Evolutionary conservation across 352 stramenopile genomes (phyloP).

Genomic region (Globisporangium heterothallicum): DNA sequence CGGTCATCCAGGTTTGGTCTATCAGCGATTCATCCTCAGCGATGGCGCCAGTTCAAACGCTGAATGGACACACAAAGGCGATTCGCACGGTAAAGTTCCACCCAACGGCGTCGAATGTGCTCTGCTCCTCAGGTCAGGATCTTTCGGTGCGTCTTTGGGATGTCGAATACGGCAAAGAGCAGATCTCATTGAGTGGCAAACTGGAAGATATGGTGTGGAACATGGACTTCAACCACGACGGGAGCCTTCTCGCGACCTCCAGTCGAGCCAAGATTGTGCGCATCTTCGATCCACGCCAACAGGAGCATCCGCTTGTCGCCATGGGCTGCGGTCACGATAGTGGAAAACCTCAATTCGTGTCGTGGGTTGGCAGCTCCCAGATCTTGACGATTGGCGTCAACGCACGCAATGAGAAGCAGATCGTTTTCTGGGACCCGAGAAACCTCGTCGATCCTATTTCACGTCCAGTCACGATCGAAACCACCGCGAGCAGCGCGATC

Average conservation of each 20-base stretch:
- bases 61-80: constrained; percentile 47
- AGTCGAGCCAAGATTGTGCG: constrained; percentile 67
- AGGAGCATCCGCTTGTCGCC: constrained; percentile 37
- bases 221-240: constrained; percentile 62
- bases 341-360: constrained; percentile 63
- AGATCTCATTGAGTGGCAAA: constrained; percentile 35
- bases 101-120: constrained; percentile 49
- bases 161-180: constrained; percentile 43
- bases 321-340: constrained; percentile 73
- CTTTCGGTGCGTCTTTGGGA: constrained; percentile 75
- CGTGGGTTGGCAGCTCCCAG: constrained; percentile 36
- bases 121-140: constrained; percentile 56
- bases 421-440: constrained; percentile 69
- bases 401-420: constrained; percentile 55
- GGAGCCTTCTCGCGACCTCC: constrained; percentile 53
- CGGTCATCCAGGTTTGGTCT: constrained; percentile 60
- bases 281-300: constrained; percentile 62
- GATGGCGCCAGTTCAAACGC: constrained; percentile 15
- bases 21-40: constrained; percentile 12
- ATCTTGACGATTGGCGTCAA: constrained; percentile 58
- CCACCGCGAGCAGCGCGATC: constrained; percentile 32
- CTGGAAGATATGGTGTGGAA: constrained; percentile 77
- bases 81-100: constrained; percentile 65
- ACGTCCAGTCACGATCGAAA: constrained; percentile 30
- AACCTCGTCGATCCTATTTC: constrained; percentile 64